phyloP scores from a whole-genome alignment of 2,329 filamentous ascomycete species.

The Botrytis medusae region DNA sequence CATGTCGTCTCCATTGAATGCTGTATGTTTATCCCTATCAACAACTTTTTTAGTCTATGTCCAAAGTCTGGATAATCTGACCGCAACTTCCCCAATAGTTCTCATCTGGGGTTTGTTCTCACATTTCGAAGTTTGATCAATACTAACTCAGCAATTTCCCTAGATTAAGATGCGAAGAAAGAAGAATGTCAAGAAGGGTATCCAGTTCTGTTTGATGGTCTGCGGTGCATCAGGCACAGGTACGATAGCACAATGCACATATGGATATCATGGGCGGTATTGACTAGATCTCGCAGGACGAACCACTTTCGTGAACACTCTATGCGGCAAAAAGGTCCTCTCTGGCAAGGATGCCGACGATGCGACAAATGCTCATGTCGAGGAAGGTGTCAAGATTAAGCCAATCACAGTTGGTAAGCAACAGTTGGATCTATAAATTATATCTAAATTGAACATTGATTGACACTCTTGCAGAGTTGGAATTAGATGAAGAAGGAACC shows the following conservation, averaged over 20 bases:
- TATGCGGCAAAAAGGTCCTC: conserved; percentile 92
- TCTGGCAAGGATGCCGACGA: conserved; percentile 92
- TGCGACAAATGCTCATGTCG: conserved; percentile 80
- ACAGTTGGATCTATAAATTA: conserved; percentile 6
- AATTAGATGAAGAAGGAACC: conserved; percentile 97
- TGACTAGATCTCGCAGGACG: conserved; percentile 60
- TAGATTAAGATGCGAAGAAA: conserved; percentile 97
- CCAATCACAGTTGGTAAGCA: conserved; percentile 90
- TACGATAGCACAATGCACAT: conserved; percentile 47
- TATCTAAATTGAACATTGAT: conserved; percentile 28
- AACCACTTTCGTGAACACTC: conserved; percentile 99
- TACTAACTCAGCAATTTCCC: conserved; percentile 35
- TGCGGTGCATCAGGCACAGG: conserved; percentile 98
- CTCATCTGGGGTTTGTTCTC: conserved; percentile 34
- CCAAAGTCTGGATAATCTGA: conserved; percentile 37
- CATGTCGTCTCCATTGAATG: conserved; percentile 55
- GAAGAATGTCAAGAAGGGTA: conserved; percentile 93
- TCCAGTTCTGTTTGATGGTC: conserved; percentile 99
- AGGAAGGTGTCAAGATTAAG: conserved; percentile 98
- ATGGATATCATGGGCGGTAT: conserved; percentile 11
- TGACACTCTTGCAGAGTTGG: conserved; percentile 65
- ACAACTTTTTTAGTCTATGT: conserved; percentile 26
- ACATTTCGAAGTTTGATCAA: conserved; percentile 27
- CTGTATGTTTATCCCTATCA: conserved; percentile 45
- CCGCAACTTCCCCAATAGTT: conserved; percentile 34